These are phyloP conservation scores for Neurospora sp. DNA, from an alignment of 495 filamentous ascomycete species.

Conservation along the genomic window DNA sequence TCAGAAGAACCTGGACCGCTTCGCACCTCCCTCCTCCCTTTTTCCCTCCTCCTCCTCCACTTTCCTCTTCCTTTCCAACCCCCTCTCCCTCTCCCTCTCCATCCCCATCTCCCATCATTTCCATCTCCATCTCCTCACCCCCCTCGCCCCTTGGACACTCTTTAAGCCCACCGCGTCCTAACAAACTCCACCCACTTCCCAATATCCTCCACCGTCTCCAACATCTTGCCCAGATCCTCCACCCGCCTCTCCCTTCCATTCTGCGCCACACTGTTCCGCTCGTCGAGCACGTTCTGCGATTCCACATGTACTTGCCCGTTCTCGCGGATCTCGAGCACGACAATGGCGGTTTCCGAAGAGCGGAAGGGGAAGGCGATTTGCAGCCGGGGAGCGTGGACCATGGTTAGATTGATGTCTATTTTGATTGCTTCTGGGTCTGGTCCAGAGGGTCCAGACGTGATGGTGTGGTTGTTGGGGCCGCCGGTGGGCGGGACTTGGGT, in stretches of 20 bases:
- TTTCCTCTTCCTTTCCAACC: neutral
- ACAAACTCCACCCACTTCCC: conserved; percentile 50
- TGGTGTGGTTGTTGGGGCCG: neutral
- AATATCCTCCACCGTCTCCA: conserved; percentile 38
- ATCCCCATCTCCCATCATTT: neutral
- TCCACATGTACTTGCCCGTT: conserved; percentile 47
- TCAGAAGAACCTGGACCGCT: neutral
- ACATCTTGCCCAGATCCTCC: conserved; percentile 24
- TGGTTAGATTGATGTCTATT: conserved; percentile 40
- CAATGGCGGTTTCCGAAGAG: conserved; percentile 23
- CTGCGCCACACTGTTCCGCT: conserved; percentile 10
- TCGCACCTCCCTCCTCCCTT: neutral
- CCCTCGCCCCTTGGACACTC: neutral
- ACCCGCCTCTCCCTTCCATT: conserved; percentile 12
- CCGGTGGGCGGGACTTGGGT: neutral
- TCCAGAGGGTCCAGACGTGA: neutral
- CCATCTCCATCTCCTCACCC: neutral
- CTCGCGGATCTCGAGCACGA: conserved; percentile 49
- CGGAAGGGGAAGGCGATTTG: conserved; percentile 41
- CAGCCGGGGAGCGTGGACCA: conserved; percentile 36
- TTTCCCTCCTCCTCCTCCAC: neutral
- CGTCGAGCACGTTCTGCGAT: conserved; percentile 29
- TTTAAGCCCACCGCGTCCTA: conserved; percentile 21
- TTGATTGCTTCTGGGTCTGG: conserved; percentile 9
- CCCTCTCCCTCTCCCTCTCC: neutral